These are phyloP conservation scores for Oehlia diaphana DNA, from an alignment of 192 early-diverging fungal species.

Conservation along the genomic window DNA sequence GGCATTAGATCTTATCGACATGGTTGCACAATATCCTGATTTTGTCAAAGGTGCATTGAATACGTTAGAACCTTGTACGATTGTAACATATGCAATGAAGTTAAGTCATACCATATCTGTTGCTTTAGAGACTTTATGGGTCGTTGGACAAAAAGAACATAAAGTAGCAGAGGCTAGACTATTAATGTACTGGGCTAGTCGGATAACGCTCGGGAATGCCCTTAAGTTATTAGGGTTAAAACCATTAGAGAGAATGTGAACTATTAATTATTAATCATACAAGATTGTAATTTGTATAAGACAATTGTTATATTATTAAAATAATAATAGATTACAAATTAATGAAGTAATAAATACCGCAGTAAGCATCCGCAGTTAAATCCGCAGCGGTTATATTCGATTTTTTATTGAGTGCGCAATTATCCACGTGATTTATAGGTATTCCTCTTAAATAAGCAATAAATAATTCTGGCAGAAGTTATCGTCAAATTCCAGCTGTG, in stretches of 20 bases:
- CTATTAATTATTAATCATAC: background rate
- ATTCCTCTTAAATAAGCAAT: too few relatives aligned
- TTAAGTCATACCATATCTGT: slow-evolving; percentile 79
- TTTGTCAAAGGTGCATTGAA: slow-evolving; percentile 65
- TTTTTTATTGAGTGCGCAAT: too few relatives aligned
- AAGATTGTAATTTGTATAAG: too few relatives aligned
- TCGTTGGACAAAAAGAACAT: slow-evolving; percentile 61
- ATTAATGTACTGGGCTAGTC: slow-evolving; percentile 81
- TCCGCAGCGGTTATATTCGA: too few relatives aligned
- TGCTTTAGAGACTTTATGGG: slow-evolving; percentile 75
- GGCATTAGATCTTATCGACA: slow-evolving; percentile 71
- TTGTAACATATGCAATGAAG: slow-evolving; percentile 85
- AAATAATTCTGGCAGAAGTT: too few relatives aligned
- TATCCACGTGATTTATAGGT: too few relatives aligned
- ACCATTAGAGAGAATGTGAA: slow-evolving; percentile 91
- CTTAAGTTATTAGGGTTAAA: slow-evolving; percentile 79
- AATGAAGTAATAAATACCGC: too few relatives aligned
- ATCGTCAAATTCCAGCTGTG: too few relatives aligned
- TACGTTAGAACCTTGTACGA: slow-evolving; percentile 79
- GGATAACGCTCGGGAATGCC: slow-evolving; percentile 84
- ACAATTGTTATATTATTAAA: too few relatives aligned
- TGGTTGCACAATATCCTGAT: slow-evolving; percentile 85
- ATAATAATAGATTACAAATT: too few relatives aligned
- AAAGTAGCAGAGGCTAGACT: slow-evolving; percentile 85
- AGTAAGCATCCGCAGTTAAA: too few relatives aligned